A percentile compares a stretch with the other conserved stretches of the same genome.
These are phyloP conservation scores for Sutorius eximius DNA, from an alignment of 1,284 basidiomycete species.

Conservation along the genomic window DNA sequence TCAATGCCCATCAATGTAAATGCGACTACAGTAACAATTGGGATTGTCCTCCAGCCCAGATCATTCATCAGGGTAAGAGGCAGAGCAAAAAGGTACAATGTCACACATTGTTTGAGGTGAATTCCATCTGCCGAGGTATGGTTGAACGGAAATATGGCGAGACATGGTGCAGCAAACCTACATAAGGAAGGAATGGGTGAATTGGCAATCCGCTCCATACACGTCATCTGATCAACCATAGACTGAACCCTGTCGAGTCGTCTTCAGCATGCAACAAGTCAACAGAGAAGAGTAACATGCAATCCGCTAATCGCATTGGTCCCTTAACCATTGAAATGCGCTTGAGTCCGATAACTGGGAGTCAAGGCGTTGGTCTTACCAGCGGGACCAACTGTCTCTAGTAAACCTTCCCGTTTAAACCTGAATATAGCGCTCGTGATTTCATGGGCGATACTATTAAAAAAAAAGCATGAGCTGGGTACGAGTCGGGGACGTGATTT, in stretches of 20 bases:
- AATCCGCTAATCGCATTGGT: conserved; percentile 71
- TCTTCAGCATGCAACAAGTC: conserved; percentile 12
- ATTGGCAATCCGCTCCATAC: conserved; percentile 84
- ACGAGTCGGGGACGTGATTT: background rate
- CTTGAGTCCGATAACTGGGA: background rate
- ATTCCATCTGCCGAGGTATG: conserved; percentile 57
- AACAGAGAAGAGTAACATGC: conserved; percentile 37
- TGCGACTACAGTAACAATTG: conserved; percentile 79
- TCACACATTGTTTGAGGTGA: conserved; percentile 92
- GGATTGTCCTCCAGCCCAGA: conserved; percentile 77
- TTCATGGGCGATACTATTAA: conserved; percentile 73
- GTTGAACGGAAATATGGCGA: conserved; percentile 2
- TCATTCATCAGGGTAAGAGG: conserved; percentile 82
- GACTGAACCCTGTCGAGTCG: conserved; percentile 54
- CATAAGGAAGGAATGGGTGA: conserved; percentile 80
- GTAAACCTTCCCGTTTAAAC: conserved; percentile 74
- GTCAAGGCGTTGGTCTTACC: conserved; percentile 40
- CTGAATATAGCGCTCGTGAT: conserved; percentile 66
- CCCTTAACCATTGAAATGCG: conserved; percentile 41
- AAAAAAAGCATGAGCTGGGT: background rate
- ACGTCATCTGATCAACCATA: conserved; percentile 82
- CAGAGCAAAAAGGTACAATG: conserved; percentile 82
- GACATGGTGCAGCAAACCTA: conserved; percentile 33
- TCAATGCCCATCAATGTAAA: conserved; percentile 94
- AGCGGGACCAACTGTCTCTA: conserved; percentile 85